Evolutionary conservation across 371 early-diverging fungal genomes (phyloP), one percentile per base, ranked within the genome.

Genomic region (Zychaea mexicana): DNA sequence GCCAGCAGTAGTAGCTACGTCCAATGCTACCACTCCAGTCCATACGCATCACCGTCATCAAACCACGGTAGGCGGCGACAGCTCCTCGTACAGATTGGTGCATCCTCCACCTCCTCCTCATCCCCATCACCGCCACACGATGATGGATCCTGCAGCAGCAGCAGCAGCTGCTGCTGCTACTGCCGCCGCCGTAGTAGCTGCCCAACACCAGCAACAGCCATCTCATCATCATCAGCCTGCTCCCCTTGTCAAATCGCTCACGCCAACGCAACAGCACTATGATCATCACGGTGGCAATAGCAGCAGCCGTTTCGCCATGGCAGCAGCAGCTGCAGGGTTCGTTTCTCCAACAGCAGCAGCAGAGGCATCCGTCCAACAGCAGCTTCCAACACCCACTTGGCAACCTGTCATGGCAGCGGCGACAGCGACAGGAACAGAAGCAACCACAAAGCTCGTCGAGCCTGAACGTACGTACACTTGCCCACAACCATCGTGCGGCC

Each of bases 381-480:
- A 21, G 7, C 19, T 17, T 49, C 52, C 59, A 57, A 28, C 39
- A 22, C 15, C 33, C 12, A 62, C 39, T 36, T 33, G 28, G 60
- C 45, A 53, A 15, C 32, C 32, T 17, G 30, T 28, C 26, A 17
- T 31, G 12, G 38, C 56, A 60, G 13, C 62, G 64, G 32, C 58
- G 54, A 31, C 57, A 45, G 57, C 61, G 26, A n/a, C 58, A 26
- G 61, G 58, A 57, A 32, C 61, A 52, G 53, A 17, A 52, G 22
- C 52, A 17, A 19, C 12, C 17, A 24, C 38, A 33, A 39, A 31
- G 21, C 2, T 28, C 2, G 5, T 53, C 4, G 62, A 62, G 27
- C 26, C 62, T 12, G 62, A 62, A 32, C 53, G 62, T 1, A 55
- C 62, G 10, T 83, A 81, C 55, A 66, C 74, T 7, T 85, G 88